A percentile compares a stretch with the other conserved stretches of the same genome.
Evolutionary conservation across 306 rosid genomes (phyloP).

Genomic region (Glycine latifolia): DNA sequence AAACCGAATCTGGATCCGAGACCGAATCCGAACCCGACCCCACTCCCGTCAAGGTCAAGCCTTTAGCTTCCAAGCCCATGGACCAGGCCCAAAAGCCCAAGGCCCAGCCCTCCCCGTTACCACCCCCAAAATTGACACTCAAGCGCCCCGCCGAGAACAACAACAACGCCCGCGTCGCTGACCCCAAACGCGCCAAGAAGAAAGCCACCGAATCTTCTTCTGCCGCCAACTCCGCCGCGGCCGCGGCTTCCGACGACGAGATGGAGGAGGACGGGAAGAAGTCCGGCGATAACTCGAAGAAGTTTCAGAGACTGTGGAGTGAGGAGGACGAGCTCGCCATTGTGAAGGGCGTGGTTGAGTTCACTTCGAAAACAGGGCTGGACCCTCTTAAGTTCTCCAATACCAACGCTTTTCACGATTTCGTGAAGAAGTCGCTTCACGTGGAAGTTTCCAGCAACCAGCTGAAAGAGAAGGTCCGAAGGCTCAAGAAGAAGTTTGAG

Average conservation of each 20-base stretch:
- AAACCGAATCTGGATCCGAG: slow-evolving; percentile 56
- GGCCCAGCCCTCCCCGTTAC: slow-evolving; percentile 36
- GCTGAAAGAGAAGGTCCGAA: slow-evolving; percentile 61
- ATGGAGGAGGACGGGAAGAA: slow-evolving; percentile 47
- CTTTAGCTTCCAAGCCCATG: slow-evolving; percentile 62
- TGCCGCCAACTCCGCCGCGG: background rate
- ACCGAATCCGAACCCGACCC: slow-evolving; percentile 60
- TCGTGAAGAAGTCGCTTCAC: slow-evolving; percentile 56
- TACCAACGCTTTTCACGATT: slow-evolving; percentile 52
- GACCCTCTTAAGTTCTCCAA: slow-evolving; percentile 46
- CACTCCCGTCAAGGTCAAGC: slow-evolving; percentile 52
- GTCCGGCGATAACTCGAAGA: background rate
- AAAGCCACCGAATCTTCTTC: slow-evolving; percentile 4
- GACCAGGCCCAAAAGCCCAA: slow-evolving; percentile 51
- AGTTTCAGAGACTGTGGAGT: slow-evolving; percentile 63
- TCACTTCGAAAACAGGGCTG: slow-evolving; percentile 40
- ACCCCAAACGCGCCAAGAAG: slow-evolving; percentile 59
- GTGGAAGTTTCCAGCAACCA: slow-evolving; percentile 53
- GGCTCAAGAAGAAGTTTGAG: slow-evolving; percentile 66
- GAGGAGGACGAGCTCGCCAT: slow-evolving; percentile 65
- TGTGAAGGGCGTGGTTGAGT: slow-evolving; percentile 59
- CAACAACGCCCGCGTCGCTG: background rate
- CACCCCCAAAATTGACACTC: slow-evolving; percentile 39
- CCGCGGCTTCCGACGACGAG: background rate
- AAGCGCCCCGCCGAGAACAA: slow-evolving; percentile 48